These are phyloP conservation scores for Delitschia confertaspora DNA, from an alignment of 495 filamentous ascomycete species.

Conservation along the genomic window DNA sequence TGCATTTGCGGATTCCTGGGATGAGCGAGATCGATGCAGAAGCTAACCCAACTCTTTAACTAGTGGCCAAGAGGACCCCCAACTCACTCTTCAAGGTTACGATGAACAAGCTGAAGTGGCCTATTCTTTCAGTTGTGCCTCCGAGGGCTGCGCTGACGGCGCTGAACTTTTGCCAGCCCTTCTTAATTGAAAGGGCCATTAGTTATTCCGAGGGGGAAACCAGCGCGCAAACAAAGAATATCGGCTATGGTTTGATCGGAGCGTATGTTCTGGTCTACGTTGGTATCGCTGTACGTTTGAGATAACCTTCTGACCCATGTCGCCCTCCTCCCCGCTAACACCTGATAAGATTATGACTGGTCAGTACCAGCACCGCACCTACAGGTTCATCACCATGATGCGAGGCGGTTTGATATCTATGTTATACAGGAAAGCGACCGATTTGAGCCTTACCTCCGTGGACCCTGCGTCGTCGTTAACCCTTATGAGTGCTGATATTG, in stretches of 20 bases:
- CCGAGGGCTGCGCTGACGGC: constrained; percentile 48
- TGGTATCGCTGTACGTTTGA: constrained; percentile 45
- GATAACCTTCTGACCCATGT: neutral
- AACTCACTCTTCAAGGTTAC: constrained; percentile 42
- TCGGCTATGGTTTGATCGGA: constrained; percentile 56
- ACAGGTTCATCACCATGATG: constrained; percentile 51
- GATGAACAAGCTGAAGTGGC: constrained; percentile 41
- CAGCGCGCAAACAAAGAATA: constrained; percentile 37
- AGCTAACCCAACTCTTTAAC: constrained; percentile 8
- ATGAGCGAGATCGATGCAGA: neutral
- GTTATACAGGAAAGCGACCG: constrained; percentile 47
- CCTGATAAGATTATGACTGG: constrained; percentile 33
- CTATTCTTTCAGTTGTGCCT: constrained; percentile 36
- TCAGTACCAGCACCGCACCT: constrained; percentile 50
- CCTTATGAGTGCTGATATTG: constrained; percentile 49
- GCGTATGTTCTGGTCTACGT: constrained; percentile 53
- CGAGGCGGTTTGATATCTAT: constrained; percentile 50
- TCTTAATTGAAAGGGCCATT: constrained; percentile 50
- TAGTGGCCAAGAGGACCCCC: constrained; percentile 26
- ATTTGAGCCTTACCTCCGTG: constrained; percentile 36
- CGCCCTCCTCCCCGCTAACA: neutral
- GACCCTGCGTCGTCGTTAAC: constrained; percentile 49
- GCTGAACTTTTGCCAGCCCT: constrained; percentile 55
- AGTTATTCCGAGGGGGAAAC: constrained; percentile 40
- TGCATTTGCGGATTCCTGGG: neutral